Evolutionary conservation across 2,329 filamentous ascomycete species (phyloP).

Genomic region (Phialophora tarda): DNA sequence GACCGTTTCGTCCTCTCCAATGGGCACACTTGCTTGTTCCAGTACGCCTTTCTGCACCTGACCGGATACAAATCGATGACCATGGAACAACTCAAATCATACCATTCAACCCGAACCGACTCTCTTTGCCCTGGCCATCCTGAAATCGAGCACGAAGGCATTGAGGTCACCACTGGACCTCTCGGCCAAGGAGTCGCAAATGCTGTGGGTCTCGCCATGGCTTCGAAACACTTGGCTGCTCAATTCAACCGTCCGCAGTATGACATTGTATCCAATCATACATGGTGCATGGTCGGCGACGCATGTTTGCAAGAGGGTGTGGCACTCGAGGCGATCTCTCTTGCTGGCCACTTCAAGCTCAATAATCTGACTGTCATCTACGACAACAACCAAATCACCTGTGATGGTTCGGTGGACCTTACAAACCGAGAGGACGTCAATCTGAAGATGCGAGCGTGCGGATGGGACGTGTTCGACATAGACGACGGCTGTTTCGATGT

Average conservation of each 20-base stretch:
- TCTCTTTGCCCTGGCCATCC: conserved; percentile 58
- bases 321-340: conserved; percentile 60
- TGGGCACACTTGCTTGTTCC: conserved; percentile 42
- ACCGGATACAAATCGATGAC: conserved; percentile 45
- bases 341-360: conserved; percentile 62
- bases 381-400: conserved; percentile 66
- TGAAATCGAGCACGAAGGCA: conserved; percentile 58
- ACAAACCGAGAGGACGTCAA: conserved; percentile 63
- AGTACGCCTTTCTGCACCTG: conserved; percentile 45
- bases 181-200: conserved; percentile 66
- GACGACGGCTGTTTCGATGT: conserved; percentile 60
- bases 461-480: conserved; percentile 62
- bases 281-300: conserved; percentile 64
- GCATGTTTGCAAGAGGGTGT: conserved; percentile 66
- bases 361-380: conserved; percentile 64
- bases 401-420: conserved; percentile 62
- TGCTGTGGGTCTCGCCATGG: conserved; percentile 64
- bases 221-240: conserved; percentile 59
- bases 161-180: conserved; percentile 64
- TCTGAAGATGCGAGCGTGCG: conserved; percentile 61
- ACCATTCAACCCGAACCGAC: conserved; percentile 39
- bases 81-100: conserved; percentile 46
- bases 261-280: conserved; percentile 56
- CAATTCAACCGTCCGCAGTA: conserved; percentile 57
- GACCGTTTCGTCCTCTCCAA: conserved; percentile 69